Evolutionary conservation across 257 asterid genomes (phyloP).

Genomic region (Capsicum pubescens): DNA sequence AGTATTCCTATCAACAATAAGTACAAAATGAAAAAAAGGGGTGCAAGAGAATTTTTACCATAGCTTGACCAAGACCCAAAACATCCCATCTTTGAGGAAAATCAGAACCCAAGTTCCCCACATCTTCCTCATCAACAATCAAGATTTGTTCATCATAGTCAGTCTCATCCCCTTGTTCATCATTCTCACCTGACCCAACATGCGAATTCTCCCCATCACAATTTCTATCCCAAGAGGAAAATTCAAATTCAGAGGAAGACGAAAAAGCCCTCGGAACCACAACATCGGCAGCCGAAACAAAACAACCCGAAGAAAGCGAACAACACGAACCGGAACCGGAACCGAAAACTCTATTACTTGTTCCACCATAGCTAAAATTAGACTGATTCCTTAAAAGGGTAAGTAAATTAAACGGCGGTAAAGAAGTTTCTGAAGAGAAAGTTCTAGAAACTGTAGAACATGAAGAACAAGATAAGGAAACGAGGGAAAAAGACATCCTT

Average conservation of each 20-base stretch:
- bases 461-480: constrained; percentile 45
- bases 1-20: not conserved
- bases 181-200: constrained; percentile 42
- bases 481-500: constrained; percentile 54
- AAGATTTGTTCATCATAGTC: constrained; percentile 32
- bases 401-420: constrained; percentile 41
- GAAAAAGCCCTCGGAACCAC: constrained; percentile 31
- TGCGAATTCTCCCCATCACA: constrained; percentile 27
- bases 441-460: constrained; percentile 36
- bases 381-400: constrained; percentile 22
- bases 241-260: constrained; percentile 11
- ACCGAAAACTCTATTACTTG: constrained; percentile 8
- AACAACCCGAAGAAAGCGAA: constrained; percentile 33
- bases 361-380: not conserved
- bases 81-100: constrained; percentile 83
- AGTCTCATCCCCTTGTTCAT: constrained; percentile 53
- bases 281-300: constrained; percentile 50
- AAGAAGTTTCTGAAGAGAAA: constrained; percentile 35
- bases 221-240: not conserved
- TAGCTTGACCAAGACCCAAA: constrained; percentile 98
- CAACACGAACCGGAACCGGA: constrained; percentile 22
- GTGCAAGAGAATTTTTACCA: constrained; percentile 54
- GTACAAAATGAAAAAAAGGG: not conserved
- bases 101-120: constrained; percentile 36
- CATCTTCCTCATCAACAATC: constrained; percentile 32